A percentile compares a stretch with the other conserved stretches of the same genome.
Conservation (phyloP, 2,329 filamentous ascomycete genomes). For the Amesomyces nigricolor region DNA sequence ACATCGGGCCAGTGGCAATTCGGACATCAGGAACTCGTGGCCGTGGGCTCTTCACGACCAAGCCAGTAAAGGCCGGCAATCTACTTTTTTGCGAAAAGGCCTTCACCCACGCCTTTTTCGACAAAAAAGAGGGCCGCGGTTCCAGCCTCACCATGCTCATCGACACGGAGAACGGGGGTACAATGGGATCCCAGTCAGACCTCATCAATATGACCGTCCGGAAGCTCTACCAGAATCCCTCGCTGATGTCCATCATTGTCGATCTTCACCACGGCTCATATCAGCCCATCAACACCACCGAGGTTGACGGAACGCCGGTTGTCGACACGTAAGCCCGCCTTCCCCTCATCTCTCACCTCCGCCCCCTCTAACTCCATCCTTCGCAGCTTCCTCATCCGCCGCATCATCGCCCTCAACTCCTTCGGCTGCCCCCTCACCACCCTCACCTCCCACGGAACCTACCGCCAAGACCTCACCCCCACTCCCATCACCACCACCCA, state of each 20-base stretch:
- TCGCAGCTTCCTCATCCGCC: conserved; percentile 39
- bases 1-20: conserved; percentile 29
- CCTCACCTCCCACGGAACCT: conserved; percentile 13
- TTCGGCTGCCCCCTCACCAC: conserved; percentile 32
- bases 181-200: conserved; percentile 36
- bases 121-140: conserved; percentile 15
- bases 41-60: conserved; percentile 47
- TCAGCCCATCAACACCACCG: conserved; percentile 33
- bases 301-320: conserved; percentile 4
- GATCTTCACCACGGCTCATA: conserved; percentile 32
- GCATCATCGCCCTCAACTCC: conserved; percentile 38
- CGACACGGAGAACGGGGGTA: background rate
- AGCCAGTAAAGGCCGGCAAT: conserved; percentile 43
- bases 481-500: background rate
- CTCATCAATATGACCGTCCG: conserved; percentile 7
- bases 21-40: conserved; percentile 31
- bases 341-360: background rate
- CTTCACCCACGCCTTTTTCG: conserved; percentile 38
- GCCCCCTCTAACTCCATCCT: background rate
- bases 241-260: conserved; percentile 3
- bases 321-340: conserved; percentile 24
- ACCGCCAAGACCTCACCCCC: conserved; percentile 17
- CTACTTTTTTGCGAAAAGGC: conserved; percentile 53
- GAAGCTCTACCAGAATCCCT: conserved; percentile 14
- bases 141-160: background rate